Evolutionary conservation across 768 basidiomycete genomes (phyloP).

Genomic region (Russula earlei): DNA sequence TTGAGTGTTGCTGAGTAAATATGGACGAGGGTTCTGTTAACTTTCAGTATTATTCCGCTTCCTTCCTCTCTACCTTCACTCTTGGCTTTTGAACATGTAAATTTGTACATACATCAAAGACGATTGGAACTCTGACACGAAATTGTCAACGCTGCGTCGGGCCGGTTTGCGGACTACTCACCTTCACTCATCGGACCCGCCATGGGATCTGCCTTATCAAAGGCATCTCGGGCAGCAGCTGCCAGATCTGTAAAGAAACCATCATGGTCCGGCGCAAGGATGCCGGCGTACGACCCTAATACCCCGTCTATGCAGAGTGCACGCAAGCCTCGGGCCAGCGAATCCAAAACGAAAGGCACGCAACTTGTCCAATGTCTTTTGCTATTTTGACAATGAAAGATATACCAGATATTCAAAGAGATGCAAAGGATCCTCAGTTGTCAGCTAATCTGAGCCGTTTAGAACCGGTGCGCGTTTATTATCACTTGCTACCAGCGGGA

Average conservation of each 20-base stretch:
- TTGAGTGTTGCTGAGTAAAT: constrained; percentile 6
- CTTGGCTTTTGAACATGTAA: constrained; percentile 13
- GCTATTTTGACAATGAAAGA: neutral
- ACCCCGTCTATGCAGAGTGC: neutral
- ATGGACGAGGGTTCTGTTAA: constrained; percentile 3
- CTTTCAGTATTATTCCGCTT: constrained; percentile 4
- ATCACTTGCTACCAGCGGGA: constrained; percentile 43
- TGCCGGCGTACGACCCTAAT: neutral
- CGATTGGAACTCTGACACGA: neutral
- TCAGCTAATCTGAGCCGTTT: constrained; percentile 52
- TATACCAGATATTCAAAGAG: constrained; percentile 24
- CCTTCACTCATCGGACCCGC: neutral
- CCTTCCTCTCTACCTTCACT: neutral
- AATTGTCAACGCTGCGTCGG: neutral
- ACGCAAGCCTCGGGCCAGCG: constrained; percentile 9
- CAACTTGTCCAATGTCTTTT: neutral
- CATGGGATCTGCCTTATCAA: constrained; percentile 12
- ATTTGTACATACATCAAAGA: constrained; percentile 10
- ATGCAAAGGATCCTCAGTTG: constrained; percentile 66
- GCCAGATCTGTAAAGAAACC: neutral
- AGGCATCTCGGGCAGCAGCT: neutral
- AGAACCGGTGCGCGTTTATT: constrained; percentile 64
- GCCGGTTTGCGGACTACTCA: no score
- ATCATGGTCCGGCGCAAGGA: constrained; percentile 8
- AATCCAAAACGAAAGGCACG: constrained; percentile 9